phyloP scores from a whole-genome alignment of 768 basidiomycete species.

The Leccinum broughii region DNA sequence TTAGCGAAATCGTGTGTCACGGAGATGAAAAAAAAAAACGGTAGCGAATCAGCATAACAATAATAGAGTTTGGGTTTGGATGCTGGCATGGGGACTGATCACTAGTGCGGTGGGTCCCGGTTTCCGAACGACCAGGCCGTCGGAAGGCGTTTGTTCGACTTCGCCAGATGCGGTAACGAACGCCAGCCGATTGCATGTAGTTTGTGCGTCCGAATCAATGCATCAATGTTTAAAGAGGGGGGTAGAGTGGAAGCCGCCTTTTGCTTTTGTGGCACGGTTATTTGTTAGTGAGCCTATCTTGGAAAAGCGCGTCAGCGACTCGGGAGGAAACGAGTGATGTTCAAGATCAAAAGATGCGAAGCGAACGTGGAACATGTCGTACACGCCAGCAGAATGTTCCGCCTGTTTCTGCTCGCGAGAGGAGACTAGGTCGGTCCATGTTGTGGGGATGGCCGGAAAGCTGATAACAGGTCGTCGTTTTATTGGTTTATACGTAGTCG shows the following conservation, averaged over 20 bases:
- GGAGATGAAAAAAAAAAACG: neutral
- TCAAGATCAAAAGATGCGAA: conserved; percentile 11
- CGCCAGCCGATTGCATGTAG: neutral
- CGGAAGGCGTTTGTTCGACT: neutral
- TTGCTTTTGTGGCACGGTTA: neutral
- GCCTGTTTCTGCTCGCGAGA: conserved; percentile 1
- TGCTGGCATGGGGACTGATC: neutral
- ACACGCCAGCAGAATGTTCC: neutral
- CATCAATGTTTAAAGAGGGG: conserved; percentile 3
- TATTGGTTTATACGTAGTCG: neutral
- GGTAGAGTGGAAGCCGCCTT: conserved; percentile 4
- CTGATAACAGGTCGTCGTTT: neutral
- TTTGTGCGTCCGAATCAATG: neutral
- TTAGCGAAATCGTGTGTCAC: neutral
- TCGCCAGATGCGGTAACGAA: conserved; percentile 3
- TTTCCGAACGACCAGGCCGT: neutral
- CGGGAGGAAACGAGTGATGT: neutral
- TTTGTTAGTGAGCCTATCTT: neutral
- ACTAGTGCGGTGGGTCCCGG: neutral
- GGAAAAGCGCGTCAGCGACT: neutral
- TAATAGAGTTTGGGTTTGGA: neutral
- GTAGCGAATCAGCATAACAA: neutral
- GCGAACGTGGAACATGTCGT: neutral
- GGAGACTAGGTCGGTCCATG: neutral
- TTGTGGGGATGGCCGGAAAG: neutral